A percentile compares a stretch with the other conserved stretches of the same genome.
Evolutionary conservation across 805 yeast genomes (phyloP).

Genomic region (Diddensiella caesifluorescens): DNA sequence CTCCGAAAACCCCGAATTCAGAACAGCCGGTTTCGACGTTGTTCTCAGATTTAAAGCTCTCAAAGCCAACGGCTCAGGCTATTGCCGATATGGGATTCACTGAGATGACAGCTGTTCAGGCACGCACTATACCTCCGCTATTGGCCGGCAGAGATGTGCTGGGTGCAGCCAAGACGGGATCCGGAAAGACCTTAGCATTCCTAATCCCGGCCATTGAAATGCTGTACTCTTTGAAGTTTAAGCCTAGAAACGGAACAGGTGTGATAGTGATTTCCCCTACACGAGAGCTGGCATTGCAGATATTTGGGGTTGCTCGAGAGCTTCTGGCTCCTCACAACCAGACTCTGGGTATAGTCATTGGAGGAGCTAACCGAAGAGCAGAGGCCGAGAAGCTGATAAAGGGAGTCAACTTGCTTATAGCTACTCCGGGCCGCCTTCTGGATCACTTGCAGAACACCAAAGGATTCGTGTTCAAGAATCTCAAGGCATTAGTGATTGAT

Average conservation of each 20-base stretch:
- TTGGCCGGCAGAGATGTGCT: constrained; percentile 95
- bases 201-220: constrained; percentile 93
- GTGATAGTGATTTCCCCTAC: constrained; percentile 95
- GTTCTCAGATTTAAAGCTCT: constrained; percentile 56
- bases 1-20: constrained; percentile 4
- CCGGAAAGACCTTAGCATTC: constrained; percentile 96
- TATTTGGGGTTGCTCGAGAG: constrained; percentile 96
- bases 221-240: constrained; percentile 82
- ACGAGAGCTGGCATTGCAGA: constrained; percentile 94
- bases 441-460: constrained; percentile 95
- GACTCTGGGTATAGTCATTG: constrained; percentile 94
- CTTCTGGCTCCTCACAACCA: constrained; percentile 85
- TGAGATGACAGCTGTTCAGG: constrained; percentile 90
- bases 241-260: constrained; percentile 98
- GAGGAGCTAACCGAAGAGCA: constrained; percentile 96
- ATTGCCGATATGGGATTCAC: constrained; percentile 84
- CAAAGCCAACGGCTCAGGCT: constrained; percentile 77
- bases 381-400: constrained; percentile 92
- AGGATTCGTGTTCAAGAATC: constrained; percentile 90
- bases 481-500: constrained; percentile 90
- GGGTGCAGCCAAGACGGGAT: constrained; percentile 99
- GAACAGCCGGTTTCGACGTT: constrained; percentile 28
- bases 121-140: constrained; percentile 92
- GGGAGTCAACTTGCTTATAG: constrained; percentile 91
- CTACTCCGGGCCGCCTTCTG: constrained; percentile 95